Evolutionary conservation across 1,284 basidiomycete genomes (phyloP), one percentile per base, ranked within the genome.

Genomic region (Butyriboletus regius): DNA sequence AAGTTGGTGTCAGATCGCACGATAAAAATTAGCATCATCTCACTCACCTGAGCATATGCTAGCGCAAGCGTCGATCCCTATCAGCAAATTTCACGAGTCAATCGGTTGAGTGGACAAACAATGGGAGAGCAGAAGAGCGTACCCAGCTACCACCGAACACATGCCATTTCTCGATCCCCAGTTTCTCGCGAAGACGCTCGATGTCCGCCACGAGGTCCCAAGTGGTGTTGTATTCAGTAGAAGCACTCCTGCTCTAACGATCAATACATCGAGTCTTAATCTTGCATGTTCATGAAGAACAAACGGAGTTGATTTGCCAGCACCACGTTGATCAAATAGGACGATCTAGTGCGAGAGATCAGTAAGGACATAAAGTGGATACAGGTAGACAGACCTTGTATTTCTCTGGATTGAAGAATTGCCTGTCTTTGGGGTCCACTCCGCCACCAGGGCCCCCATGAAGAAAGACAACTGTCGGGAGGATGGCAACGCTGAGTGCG

Each of bases 121-220:
- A 36, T 28, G 28, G 38, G 40, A 36, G 46, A 46, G 14, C 6
- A 20, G 14, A 35, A 54, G 18, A 37, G 61, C 73, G 53, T 60
- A 83, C 87, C 91, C 91, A 93, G 29, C 86, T 90, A 8, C 91
- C 91, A 36, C 92, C 91, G 64, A 94, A 95, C 26, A 94, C 88
- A 50, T 92, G 82, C 91, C 90, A 94, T 62, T 83, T 89, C n/a
- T 88, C 82, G 49, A 90, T 75, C 29, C 69, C 69, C 3, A 95
- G 75, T 54, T 85, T 77, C 59, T 83, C 74, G 46, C 93, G 78
- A 24, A 97, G 72, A 60, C 73, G 82, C 67, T 97, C 93, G 13
- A 92, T 84, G 63, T 97, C 94, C 54, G 80, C 84, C 17, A 98
- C 91, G 28, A 97, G 79, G 64, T 94, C 86, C 91, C 91, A 95